phyloP scores from a whole-genome alignment of 371 early-diverging fungal species.

The Blastocladiella emersonii region DNA sequence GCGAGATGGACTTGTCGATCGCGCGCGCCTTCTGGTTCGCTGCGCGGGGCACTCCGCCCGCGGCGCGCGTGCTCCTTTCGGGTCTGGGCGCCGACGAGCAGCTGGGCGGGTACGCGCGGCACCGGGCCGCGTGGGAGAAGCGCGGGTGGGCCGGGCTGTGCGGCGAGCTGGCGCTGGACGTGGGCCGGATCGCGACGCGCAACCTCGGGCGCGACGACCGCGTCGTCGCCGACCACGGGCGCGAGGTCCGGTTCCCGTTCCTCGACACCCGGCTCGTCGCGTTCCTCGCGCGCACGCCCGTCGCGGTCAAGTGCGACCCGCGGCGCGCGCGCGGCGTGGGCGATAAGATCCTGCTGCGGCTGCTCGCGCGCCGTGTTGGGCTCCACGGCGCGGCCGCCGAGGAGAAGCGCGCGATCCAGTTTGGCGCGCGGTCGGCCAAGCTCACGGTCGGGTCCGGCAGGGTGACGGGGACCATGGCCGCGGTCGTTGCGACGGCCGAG shows the following conservation, averaged over 20 bases:
- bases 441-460: neutral
- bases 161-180: slow-evolving; percentile 65
- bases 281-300: slow-evolving; percentile 49
- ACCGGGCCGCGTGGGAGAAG: slow-evolving; percentile 52
- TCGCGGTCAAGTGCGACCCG: slow-evolving; percentile 62
- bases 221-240: slow-evolving; percentile 72
- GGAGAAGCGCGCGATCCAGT: slow-evolving; percentile 89
- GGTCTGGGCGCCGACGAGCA: slow-evolving; percentile 96
- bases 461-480: neutral
- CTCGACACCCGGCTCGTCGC: slow-evolving; percentile 55
- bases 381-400: slow-evolving; percentile 25
- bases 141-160: slow-evolving; percentile 51
- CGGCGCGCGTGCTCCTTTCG: slow-evolving; percentile 58
- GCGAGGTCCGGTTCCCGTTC: slow-evolving; percentile 83
- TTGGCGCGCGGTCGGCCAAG: slow-evolving; percentile 56
- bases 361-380: slow-evolving; percentile 17
- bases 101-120: slow-evolving; percentile 82
- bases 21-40: slow-evolving; percentile 96
- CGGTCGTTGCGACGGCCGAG: too few species aligned
- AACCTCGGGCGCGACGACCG: slow-evolving; percentile 92
- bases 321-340: slow-evolving; percentile 68
- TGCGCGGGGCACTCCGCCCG: slow-evolving; percentile 45
- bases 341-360: slow-evolving; percentile 76
- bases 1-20: slow-evolving; percentile 83
- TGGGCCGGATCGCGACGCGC: slow-evolving; percentile 64